Base-by-base conservation (phyloP, 768 basidiomycete genomes). In the Punctularia strigosozonata region DNA sequence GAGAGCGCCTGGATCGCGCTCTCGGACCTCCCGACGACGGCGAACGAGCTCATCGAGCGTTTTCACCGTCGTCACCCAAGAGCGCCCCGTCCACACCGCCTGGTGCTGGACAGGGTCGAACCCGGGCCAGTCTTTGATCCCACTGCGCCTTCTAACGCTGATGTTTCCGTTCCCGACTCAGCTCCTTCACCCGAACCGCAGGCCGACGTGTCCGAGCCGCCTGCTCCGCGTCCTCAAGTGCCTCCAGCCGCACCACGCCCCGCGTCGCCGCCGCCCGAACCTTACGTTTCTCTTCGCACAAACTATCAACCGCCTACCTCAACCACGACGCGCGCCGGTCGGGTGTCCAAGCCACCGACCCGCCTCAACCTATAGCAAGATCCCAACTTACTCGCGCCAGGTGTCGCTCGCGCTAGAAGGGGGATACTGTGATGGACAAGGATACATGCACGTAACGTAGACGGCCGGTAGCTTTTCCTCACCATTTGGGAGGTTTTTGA, bases 1-100 rank as follows among this genome's bases (percentile, higher is more conserved):
- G 55, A 65, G 38, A 48, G 55, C 38, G 57, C 57, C 8, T 62
- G 64, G 63, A 46, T 61, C 38, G 50, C 59, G 3, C 48, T 62
- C 7, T 53, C 54, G n/a, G 60, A 64, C 18, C 46, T 64, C 31
- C 60, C 60, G 4, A 48, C 44, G 3, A 31, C 55, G 7, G 28
- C 39, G 35, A 49, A 63, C 40, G 49, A 61, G 32, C 32, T 54
- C 13, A 33, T 63, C 30, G 57, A 61, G 21, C 44, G 48, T 7
- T 65, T 60, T 39, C 61, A 65, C 36, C 53, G 54, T 32, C 50
- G 51, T 23, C 49, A 63, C 38, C 53, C 57, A 19, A 50, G 45
- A 13, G 43, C 49, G 21, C 58, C 56, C 25, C 54, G 46, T 44
- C 59, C 60, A 20, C 59, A 51, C 37, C 36, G 37, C 26, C n/a